These are phyloP conservation scores for Phytophthora cactorum DNA, from an alignment of 352 stramenopile species.

Conservation along the genomic window DNA sequence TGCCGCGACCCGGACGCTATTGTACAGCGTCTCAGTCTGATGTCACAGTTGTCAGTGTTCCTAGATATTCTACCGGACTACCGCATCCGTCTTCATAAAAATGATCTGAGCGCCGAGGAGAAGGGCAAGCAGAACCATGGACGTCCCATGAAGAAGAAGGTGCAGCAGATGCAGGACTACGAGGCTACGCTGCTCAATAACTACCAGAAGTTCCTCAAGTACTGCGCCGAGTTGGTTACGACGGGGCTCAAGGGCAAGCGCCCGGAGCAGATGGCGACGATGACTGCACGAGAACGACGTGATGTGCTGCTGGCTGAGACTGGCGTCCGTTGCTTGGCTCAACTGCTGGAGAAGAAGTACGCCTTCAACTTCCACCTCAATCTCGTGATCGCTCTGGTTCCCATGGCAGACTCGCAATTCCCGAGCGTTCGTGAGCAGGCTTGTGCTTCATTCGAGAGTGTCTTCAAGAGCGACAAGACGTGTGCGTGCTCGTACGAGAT, in stretches of 20 bases:
- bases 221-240: slow-evolving; percentile 67
- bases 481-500: slow-evolving; percentile 71
- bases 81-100: slow-evolving; percentile 91
- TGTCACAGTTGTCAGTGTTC: slow-evolving; percentile 95
- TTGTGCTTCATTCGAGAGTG: slow-evolving; percentile 70
- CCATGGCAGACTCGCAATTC: slow-evolving; percentile 77
- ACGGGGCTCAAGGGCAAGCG: slow-evolving; percentile 63
- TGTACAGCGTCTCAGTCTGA: slow-evolving; percentile 87
- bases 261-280: slow-evolving; percentile 45
- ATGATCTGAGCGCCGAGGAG: slow-evolving; percentile 74
- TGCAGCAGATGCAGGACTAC: slow-evolving; percentile 88
- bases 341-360: slow-evolving; percentile 86
- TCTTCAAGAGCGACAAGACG: slow-evolving; percentile 82
- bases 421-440: slow-evolving; percentile 53
- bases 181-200: slow-evolving; percentile 77
- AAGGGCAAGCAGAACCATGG: slow-evolving; percentile 86
- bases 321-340: slow-evolving; percentile 71
- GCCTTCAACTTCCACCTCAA: slow-evolving; percentile 90
- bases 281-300: slow-evolving; percentile 43
- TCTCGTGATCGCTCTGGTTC: slow-evolving; percentile 81
- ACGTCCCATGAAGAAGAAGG: slow-evolving; percentile 85
- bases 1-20: slow-evolving; percentile 76
- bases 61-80: slow-evolving; percentile 96
- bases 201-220: slow-evolving; percentile 88
- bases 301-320: slow-evolving; percentile 73